Evolutionary conservation across 2,329 filamentous ascomycete species (phyloP).

Genomic region (Aspergillus arachidicola): DNA sequence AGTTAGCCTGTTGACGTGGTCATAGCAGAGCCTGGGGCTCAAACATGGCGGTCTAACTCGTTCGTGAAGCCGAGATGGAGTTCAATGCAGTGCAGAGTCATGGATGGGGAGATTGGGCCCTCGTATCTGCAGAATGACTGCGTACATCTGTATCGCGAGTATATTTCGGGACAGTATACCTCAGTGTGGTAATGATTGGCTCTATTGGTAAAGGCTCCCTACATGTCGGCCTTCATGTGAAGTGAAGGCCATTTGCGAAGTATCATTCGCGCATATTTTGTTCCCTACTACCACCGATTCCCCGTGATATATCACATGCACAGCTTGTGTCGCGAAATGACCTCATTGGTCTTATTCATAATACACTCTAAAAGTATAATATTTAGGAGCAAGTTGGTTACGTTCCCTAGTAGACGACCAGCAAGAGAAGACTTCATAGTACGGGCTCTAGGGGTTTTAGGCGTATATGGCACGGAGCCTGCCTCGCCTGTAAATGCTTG

Average conservation of each 20-base stretch:
- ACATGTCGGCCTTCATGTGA: neutral
- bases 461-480: no score
- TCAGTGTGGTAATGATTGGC: neutral
- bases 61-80: neutral
- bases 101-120: neutral
- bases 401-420: neutral
- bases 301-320: neutral
- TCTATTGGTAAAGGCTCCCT: neutral
- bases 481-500: no score
- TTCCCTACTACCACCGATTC: neutral
- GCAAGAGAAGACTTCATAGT: neutral
- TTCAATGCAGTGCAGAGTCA: neutral
- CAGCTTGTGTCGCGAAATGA: neutral
- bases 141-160: neutral
- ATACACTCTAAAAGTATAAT: neutral
- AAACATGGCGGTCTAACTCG: neutral
- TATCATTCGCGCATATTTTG: neutral
- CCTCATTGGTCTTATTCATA: no score
- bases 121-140: neutral
- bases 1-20: neutral
- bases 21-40: neutral
- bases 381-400: neutral
- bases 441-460: no score
- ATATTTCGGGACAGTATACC: neutral
- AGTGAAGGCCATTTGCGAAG: neutral